Percentiles rank a stretch among this genome's conserved stretches.
These are phyloP conservation scores for Trametes sp. DNA, from an alignment of 1,284 basidiomycete species.

Conservation along the genomic window DNA sequence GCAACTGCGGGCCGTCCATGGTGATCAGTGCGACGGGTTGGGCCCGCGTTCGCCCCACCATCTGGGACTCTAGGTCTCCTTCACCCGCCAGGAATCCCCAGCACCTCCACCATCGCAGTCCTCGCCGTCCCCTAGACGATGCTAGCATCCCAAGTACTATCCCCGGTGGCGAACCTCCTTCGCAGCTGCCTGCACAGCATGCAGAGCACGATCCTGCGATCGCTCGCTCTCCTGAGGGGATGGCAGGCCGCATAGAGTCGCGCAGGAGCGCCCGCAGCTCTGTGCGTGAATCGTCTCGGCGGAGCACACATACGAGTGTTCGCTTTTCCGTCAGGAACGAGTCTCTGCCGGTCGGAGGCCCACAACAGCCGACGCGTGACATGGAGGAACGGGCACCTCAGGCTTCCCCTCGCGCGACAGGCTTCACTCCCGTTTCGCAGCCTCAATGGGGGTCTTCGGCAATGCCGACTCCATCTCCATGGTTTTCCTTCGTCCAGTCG, in stretches of 20 bases:
- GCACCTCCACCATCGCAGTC: neutral
- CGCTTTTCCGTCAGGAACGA: neutral
- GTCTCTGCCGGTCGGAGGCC: neutral
- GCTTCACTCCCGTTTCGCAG: neutral
- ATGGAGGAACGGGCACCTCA: too few relatives aligned
- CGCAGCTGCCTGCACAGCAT: neutral
- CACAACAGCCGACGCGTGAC: neutral
- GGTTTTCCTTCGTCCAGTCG: neutral
- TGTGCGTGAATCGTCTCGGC: neutral
- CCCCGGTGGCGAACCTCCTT: neutral
- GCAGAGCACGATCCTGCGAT: neutral
- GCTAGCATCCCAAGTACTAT: neutral
- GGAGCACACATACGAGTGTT: neutral
- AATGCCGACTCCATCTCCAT: neutral
- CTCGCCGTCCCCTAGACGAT: neutral
- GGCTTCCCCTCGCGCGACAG: neutral
- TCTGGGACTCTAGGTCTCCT: neutral
- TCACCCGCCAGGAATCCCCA: neutral
- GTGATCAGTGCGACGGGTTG: slow-evolving; percentile 4
- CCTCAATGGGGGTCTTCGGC: neutral
- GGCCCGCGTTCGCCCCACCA: slow-evolving; percentile 1
- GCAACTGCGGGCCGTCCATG: neutral
- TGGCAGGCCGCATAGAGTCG: neutral
- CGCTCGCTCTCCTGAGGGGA: neutral
- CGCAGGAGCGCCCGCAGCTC: neutral